Percentiles rank a stretch among this genome's conserved stretches.
Conservation (phyloP, 805 yeast species). For the Blastobotrys peoriensis region DNA sequence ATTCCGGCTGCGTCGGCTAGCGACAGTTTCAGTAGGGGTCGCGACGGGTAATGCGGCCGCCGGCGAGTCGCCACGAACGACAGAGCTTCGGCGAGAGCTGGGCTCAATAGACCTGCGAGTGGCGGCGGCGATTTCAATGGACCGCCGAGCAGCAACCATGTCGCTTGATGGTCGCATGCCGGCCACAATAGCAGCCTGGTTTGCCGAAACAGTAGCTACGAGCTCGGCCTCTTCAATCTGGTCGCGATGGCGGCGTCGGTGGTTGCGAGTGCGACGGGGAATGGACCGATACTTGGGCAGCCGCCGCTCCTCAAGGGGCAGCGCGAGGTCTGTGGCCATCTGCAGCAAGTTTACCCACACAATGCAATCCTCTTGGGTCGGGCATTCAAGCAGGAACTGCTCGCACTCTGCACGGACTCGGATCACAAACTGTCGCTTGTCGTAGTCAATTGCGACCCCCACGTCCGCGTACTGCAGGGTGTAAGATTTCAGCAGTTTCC, state of each 20-base stretch:
- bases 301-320: slow-evolving; percentile 67
- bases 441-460: slow-evolving; percentile 83
- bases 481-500: slow-evolving; percentile 43
- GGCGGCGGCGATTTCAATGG: not conserved
- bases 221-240: not conserved
- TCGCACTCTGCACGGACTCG: slow-evolving; percentile 77
- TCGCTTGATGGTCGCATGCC: not conserved
- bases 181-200: not conserved
- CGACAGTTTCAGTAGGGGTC: not conserved
- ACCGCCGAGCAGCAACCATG: not conserved
- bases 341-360: slow-evolving; percentile 71
- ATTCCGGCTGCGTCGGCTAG: not conserved
- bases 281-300: slow-evolving; percentile 74
- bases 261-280: slow-evolving; percentile 59
- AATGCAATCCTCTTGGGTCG: slow-evolving; percentile 58
- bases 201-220: not conserved
- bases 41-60: not conserved
- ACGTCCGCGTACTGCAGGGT: slow-evolving; percentile 78
- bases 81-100: not conserved
- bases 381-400: slow-evolving; percentile 67
- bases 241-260: not conserved
- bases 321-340: slow-evolving; percentile 71
- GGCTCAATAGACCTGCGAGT: not conserved
- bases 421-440: slow-evolving; percentile 59
- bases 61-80: not conserved